These are phyloP conservation scores for Suhomyces sp. DNA, from an alignment of 805 yeast genomes.

Conservation along the genomic window DNA sequence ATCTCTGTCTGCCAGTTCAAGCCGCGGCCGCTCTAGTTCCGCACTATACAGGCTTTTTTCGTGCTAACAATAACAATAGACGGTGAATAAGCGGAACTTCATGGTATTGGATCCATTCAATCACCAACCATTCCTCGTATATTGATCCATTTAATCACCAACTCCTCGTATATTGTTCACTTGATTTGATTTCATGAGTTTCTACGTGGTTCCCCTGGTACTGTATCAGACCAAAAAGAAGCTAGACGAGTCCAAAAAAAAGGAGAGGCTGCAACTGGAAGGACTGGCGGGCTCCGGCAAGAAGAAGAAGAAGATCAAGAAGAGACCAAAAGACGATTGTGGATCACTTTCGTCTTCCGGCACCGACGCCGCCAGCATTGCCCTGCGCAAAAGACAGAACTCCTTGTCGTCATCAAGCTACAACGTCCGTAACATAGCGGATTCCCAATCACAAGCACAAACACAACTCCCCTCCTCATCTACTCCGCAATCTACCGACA, in stretches of 20 bases:
- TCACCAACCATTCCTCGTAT: no score
- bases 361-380: slow-evolving; percentile 1
- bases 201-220: slow-evolving; percentile 37
- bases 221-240: slow-evolving; percentile 43
- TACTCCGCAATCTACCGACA: background rate
- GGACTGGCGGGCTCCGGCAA: background rate
- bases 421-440: background rate
- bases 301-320: slow-evolving; percentile 6
- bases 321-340: background rate
- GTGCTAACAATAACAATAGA: no score
- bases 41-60: background rate
- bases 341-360: slow-evolving; percentile 3
- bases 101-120: background rate
- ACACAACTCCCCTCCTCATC: background rate
- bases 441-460: background rate
- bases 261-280: slow-evolving; percentile 11
- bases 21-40: background rate
- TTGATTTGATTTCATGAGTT: slow-evolving; percentile 24
- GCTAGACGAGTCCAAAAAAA: slow-evolving; percentile 22
- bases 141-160: no score
- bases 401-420: background rate
- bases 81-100: background rate
- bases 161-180: no score
- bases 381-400: background rate
- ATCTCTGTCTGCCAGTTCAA: background rate